Evolutionary conservation across 2,329 filamentous ascomycete species (phyloP), one percentile per base, ranked within the genome.

Genomic region (Trichoderma oligosporum): DNA sequence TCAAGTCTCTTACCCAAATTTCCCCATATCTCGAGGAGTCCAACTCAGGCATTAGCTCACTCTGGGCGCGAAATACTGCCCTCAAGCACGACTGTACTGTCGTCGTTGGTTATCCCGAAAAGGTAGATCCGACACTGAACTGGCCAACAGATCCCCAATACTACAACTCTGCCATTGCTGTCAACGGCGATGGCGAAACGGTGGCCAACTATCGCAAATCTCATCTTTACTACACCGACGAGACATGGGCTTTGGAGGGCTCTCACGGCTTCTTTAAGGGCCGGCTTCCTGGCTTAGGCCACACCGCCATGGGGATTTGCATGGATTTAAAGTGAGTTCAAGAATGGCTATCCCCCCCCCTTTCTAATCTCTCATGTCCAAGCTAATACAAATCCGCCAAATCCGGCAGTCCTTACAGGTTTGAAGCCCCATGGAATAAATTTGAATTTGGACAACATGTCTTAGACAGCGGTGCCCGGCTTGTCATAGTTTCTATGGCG

Each of bases 401-500:
- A 46, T 4, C 6, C 11, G 22, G 0, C 4, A 73, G 70, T 14
- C 69, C 73, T 0, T 74, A 75, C 56, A 73, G 68, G 14, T 76
- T 72, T 8, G 62, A 74, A 14, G 70, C 72, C 0, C 71, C 74
- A 0, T 76, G 74, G 74, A 29, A 70, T 5, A 63, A 62, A 0
- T 76, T 72, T 24, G 74, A 79, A 53, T 77, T 77, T 12, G 79
- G 78, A 0, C 79, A 74, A 22, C 83, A 88, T 41, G 74, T 86
- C 5, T 67, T 90, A 0, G 71, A 82, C 1, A 71, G 73, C 0
- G 66, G 77, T 0, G 80, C 86, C 0, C 82, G 84, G 12, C 61
- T 92, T 0, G 83, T 89, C 1, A 82, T 91, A 31, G 63, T 93
- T 0, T 83, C 82, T 4, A 92, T 92, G 89, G 88, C 89, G 0